phyloP scores from a whole-genome alignment of 768 basidiomycete species.

The Collybiopsis confluens region DNA sequence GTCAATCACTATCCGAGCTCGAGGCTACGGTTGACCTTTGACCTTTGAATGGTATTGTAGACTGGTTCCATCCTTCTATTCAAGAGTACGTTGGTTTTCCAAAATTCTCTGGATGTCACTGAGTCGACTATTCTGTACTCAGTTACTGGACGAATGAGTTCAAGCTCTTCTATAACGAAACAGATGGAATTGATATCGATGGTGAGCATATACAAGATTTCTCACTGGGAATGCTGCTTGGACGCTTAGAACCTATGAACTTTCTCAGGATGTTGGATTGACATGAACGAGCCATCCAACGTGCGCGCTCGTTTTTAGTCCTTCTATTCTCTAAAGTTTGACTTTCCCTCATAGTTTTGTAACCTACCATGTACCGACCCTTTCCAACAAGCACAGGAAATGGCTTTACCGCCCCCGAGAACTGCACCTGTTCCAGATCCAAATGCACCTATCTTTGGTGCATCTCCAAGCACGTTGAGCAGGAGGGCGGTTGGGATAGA shows the following conservation, averaged over 20 bases:
- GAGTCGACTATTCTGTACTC: neutral
- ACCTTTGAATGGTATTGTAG: conserved; percentile 20
- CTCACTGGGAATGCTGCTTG: too few relatives aligned
- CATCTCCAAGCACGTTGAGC: conserved; percentile 8
- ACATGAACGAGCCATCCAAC: conserved; percentile 72
- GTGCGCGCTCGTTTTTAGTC: conserved; percentile 27
- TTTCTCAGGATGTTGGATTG: too few relatives aligned
- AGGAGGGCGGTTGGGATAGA: conserved; percentile 25
- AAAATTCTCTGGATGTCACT: neutral
- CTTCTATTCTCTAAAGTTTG: neutral
- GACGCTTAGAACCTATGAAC: too few relatives aligned
- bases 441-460: conserved; percentile 47
- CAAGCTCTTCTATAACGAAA: conserved; percentile 46
- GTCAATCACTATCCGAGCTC: neutral
- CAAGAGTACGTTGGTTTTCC: conserved; percentile 33
- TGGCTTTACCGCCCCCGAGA: conserved; percentile 52
- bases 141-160: conserved; percentile 68
- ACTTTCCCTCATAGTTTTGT: conserved; percentile 47
- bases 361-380: conserved; percentile 57
- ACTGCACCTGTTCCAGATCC: conserved; percentile 46
- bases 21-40: too few relatives aligned
- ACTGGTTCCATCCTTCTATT: conserved; percentile 58
- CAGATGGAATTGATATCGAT: conserved; percentile 58
- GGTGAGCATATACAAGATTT: too few relatives aligned
- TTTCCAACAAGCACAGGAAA: conserved; percentile 49